Percentiles rank a stretch among this genome's conserved stretches.
These are phyloP conservation scores for Rhizophlyctis rosea DNA, from an alignment of 192 early-diverging fungal species.

Conservation along the genomic window DNA sequence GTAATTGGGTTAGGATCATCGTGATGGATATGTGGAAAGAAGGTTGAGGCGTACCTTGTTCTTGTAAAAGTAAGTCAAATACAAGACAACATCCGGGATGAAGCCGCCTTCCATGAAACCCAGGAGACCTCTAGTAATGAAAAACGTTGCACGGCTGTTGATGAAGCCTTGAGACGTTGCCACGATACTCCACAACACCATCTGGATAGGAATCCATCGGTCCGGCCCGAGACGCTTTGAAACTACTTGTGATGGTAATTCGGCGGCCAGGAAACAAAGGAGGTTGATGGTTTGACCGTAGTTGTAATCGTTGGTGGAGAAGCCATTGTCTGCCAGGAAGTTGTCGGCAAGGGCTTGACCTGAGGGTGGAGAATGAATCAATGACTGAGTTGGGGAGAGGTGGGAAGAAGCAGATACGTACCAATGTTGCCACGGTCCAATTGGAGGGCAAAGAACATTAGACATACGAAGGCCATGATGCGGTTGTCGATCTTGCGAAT, in stretches of 20 bases:
- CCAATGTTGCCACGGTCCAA: constrained; percentile 48
- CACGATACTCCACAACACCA: constrained; percentile 24
- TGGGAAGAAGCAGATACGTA: too few relatives aligned
- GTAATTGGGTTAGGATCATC: not conserved
- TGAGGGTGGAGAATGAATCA: too few relatives aligned
- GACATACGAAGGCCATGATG: constrained; percentile 36
- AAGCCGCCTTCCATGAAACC: constrained; percentile 55
- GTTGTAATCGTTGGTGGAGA: constrained; percentile 43
- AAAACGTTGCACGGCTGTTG: constrained; percentile 34
- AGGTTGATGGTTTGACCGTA: constrained; percentile 48
- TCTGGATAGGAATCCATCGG: constrained; percentile 52
- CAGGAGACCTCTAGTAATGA: constrained; percentile 47
- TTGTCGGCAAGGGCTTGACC: constrained; percentile 27
- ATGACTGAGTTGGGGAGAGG: too few relatives aligned
- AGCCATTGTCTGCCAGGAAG: constrained; percentile 36
- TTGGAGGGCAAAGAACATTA: constrained; percentile 57
- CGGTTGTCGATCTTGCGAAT: constrained; percentile 47
- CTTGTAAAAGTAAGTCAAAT: constrained; percentile 52
- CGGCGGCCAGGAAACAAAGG: constrained; percentile 40
- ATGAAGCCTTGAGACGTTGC: constrained; percentile 34
- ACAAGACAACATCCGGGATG: constrained; percentile 47
- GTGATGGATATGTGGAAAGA: not conserved
- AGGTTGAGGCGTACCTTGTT: constrained; percentile 8
- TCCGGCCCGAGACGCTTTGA: constrained; percentile 50
- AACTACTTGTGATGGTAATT: constrained; percentile 51